Base-by-base conservation (phyloP, 768 basidiomycete species). In the Naganishia vishniacii region DNA sequence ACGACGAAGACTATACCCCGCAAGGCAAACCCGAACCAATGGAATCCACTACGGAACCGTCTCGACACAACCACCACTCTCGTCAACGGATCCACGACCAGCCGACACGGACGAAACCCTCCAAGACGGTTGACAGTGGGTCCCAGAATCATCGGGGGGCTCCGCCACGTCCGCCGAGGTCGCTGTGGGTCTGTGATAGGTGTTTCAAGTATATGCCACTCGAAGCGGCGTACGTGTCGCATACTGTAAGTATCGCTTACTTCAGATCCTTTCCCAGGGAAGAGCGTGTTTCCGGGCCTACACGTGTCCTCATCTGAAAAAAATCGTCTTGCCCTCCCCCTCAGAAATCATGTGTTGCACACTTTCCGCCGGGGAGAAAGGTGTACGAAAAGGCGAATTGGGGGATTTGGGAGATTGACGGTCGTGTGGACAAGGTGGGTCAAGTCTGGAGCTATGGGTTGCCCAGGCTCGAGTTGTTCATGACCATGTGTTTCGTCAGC, bases 151-250 rank as follows among this genome's bases (percentile, higher is more conserved):
- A 7, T 37, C 8, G 7, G 34, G 34, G 34, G 15, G 34, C 15
- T 37, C 20, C 48, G 61, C 6, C 32, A 15, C n/a, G 8, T 25
- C 16, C 16, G 26, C 29, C 32, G 11, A 3, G 60, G 13, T 63
- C 28, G 56, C 77, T 93, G 20, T 92, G 86, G 84, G 89, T 93
- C 5, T 94, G 91, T 73, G 88, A 92, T 69, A 83, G 84, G 66
- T 99, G 94, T 79, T 95, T 97, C 85, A 98, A 95, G 79, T 99
- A 99, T 73, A 90, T 92, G 86, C 80, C 84, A 1, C 86, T 90
- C 48, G 83, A 84, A 16, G 76, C 79, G 1, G 79, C 81, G 23
- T 93, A 88, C 85, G 71, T 74, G 12, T 81, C 86, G 65, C 86
- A 88, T 69, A 81, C 83, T 45, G 83, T 87, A 70, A 71, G 83